phyloP scores from a whole-genome alignment of 1,139 yeast species.

The Lodderomyces orthopsilosis region DNA sequence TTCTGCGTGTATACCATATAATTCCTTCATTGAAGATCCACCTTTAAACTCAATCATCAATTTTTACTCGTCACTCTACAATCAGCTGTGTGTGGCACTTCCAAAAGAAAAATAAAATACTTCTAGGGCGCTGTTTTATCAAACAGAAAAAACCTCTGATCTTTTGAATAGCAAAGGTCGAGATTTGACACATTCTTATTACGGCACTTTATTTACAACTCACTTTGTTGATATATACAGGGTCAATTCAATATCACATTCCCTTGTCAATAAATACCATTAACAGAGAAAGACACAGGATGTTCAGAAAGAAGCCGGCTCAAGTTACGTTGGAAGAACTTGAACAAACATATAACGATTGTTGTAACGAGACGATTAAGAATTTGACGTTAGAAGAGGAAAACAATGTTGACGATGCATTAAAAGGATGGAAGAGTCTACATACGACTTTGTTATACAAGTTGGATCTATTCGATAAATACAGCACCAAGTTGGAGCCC shows the following conservation, averaged over 20 bases:
- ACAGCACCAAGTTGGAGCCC: constrained; percentile 28
- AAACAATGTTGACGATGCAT: constrained; percentile 50
- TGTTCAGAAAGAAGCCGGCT: constrained; percentile 57
- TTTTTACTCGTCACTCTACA: too few relatives aligned
- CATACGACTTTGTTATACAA: constrained; percentile 59
- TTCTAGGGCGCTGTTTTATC: too few relatives aligned
- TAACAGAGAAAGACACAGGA: constrained; percentile 6
- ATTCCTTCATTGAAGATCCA: too few relatives aligned
- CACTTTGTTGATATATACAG: background rate
- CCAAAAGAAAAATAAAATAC: too few relatives aligned
- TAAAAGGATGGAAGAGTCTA: constrained; percentile 69
- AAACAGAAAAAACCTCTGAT: background rate
- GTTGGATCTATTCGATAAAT: constrained; percentile 53
- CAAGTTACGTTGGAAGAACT: constrained; percentile 54
- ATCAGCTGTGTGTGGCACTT: too few relatives aligned
- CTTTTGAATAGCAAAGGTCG: background rate
- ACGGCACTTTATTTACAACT: background rate
- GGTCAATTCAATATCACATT: background rate
- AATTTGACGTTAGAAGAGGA: constrained; percentile 59
- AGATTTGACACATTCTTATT: background rate
- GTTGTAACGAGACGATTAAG: constrained; percentile 56
- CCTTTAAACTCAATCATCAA: too few relatives aligned
- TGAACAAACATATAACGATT: constrained; percentile 58
- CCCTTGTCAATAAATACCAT: background rate
- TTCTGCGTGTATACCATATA: too few relatives aligned